Evolutionary conservation across 768 basidiomycete species (phyloP).

Genomic region (Tylopilus rubrobrunneus): DNA sequence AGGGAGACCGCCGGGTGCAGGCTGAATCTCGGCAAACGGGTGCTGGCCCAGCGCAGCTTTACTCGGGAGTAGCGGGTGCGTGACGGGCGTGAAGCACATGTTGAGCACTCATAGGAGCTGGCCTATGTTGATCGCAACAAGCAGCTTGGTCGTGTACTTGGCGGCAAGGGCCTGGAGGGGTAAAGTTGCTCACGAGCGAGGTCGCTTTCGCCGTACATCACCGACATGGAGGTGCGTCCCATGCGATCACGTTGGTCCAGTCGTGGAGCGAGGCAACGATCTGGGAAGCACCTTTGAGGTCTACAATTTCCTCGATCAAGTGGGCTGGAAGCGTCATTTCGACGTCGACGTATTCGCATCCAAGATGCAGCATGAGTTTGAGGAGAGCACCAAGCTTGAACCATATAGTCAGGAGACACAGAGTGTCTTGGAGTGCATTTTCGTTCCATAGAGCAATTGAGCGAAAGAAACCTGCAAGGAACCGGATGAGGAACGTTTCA

Average conservation of each 20-base stretch:
- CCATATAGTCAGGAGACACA: constrained; percentile 79
- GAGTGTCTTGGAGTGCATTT: constrained; percentile 87
- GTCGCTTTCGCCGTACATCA: constrained; percentile 76
- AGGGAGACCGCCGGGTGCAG: no score
- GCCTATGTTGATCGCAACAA: constrained; percentile 96
- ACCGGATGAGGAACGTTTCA: constrained; percentile 9
- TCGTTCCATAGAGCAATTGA: constrained; percentile 94
- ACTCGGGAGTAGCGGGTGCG: no score
- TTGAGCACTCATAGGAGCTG: no score
- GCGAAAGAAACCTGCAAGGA: constrained; percentile 67
- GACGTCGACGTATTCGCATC: constrained; percentile 90
- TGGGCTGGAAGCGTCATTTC: constrained; percentile 75
- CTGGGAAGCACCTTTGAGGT: constrained; percentile 65
- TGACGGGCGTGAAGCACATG: no score
- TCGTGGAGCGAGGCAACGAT: constrained; percentile 96
- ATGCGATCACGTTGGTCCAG: constrained; percentile 80
- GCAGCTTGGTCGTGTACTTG: constrained; percentile 67
- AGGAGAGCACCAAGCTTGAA: constrained; percentile 72
- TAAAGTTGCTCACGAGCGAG: constrained; percentile 73
- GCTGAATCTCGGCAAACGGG: no score
- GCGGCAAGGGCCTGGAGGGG: constrained; percentile 70
- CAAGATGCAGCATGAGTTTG: constrained; percentile 72
- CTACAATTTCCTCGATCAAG: constrained; percentile 52
- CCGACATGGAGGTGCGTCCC: constrained; percentile 68
- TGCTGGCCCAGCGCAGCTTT: no score